Percentiles rank a stretch among this genome's conserved stretches.
Conservation (phyloP, 352 stramenopile species). For the Phytophthora palmivora region DNA sequence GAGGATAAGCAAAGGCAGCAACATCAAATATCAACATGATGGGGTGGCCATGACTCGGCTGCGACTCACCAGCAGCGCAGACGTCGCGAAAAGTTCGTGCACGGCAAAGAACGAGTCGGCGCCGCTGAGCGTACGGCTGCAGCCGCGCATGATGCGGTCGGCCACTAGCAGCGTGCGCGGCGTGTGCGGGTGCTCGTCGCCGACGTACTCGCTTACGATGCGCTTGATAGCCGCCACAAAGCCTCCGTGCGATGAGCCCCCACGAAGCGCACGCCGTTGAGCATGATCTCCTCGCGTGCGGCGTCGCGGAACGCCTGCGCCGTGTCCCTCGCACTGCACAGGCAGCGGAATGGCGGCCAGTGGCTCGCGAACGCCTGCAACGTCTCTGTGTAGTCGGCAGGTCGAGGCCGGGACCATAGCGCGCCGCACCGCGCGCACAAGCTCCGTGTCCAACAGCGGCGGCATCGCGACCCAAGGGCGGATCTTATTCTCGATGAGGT, state of each 20-base stretch:
- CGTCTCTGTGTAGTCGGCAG: conserved; percentile 65
- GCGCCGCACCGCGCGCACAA: conserved; percentile 49
- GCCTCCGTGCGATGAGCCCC: conserved; percentile 74
- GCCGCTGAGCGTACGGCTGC: conserved; percentile 78
- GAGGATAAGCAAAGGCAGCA: not conserved
- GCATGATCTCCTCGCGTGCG: conserved; percentile 72
- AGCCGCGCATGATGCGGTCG: conserved; percentile 74
- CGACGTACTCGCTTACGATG: conserved; percentile 60
- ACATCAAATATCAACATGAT: not conserved
- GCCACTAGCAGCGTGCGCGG: conserved; percentile 52
- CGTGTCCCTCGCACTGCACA: conserved; percentile 63
- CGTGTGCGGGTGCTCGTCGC: conserved; percentile 46
- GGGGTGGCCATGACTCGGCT: not conserved
- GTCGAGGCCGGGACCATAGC: conserved; percentile 39
- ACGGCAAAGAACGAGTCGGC: conserved; percentile 82
- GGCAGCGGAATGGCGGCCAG: conserved; percentile 60
- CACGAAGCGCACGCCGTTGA: conserved; percentile 81
- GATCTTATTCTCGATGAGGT: conserved; percentile 22
- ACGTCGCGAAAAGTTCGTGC: conserved; percentile 65
- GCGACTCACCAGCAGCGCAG: conserved; percentile 59
- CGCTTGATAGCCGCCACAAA: conserved; percentile 81
- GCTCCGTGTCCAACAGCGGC: conserved; percentile 47
- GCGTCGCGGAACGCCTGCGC: conserved; percentile 76
- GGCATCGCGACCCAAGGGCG: conserved; percentile 6
- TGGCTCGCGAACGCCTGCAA: conserved; percentile 35